Evolutionary conservation across 352 stramenopile species (phyloP).

Genomic region (Pythium scleroteichum): DNA sequence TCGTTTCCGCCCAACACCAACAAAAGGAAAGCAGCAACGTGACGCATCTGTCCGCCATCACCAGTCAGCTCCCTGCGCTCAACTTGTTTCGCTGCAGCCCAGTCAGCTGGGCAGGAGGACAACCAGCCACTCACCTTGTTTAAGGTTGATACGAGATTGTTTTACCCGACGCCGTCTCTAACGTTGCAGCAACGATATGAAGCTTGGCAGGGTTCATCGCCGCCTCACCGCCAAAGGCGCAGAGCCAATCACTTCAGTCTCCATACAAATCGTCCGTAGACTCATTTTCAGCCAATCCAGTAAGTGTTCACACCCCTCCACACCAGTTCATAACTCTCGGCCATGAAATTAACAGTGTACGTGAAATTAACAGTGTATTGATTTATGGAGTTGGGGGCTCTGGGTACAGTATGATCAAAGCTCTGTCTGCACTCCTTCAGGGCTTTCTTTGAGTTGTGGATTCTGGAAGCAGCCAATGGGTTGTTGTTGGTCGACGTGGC

Average conservation of each 20-base stretch:
- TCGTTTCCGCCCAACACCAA: slow-evolving; percentile 86
- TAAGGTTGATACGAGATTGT: slow-evolving; percentile 86
- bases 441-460: background rate
- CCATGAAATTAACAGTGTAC: background rate
- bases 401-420: slow-evolving; percentile 14
- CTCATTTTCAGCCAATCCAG: slow-evolving; percentile 25
- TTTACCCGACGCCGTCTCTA: slow-evolving; percentile 77
- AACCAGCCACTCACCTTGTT: slow-evolving; percentile 79
- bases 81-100: background rate
- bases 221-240: slow-evolving; percentile 40
- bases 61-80: background rate
- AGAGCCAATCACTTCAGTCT: slow-evolving; percentile 80
- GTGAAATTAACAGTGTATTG: background rate
- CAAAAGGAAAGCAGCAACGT: slow-evolving; percentile 92
- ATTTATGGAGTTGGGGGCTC: too few species aligned
- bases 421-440: slow-evolving; percentile 15
- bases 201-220: slow-evolving; percentile 20
- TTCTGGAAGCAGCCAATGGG: too few species aligned
- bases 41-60: slow-evolving; percentile 73
- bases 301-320: background rate
- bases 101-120: too few species aligned
- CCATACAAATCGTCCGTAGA: slow-evolving; percentile 58
- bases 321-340: slow-evolving; percentile 2
- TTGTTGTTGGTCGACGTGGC: background rate
- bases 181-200: slow-evolving; percentile 45